Evolutionary conservation across 768 basidiomycete genomes (phyloP), one percentile per base, ranked within the genome.

Genomic region (Leccinum olivaceopallidum): DNA sequence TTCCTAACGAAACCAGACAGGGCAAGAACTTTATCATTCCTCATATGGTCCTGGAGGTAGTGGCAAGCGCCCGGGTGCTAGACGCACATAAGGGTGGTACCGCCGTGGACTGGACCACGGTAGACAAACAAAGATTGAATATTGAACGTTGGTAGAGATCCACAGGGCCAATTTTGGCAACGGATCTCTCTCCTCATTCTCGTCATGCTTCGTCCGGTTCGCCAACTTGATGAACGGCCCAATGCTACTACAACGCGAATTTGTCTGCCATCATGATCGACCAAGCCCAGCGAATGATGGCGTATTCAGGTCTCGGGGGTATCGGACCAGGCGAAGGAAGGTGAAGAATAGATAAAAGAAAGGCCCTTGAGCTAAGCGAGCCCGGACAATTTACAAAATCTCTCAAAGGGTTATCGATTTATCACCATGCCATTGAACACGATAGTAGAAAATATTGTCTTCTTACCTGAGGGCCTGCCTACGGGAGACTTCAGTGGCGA

Each of bases 271-370:
- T 65, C 37, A 37, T 47, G 4, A 61, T 59, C 10, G 67, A 67
- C 67, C 65, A 73, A 55, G 61, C n/a, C 66, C 60, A 67, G 22
- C 60, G 65, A 30, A 69, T 62, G 42, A 58, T 49, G 37, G 49
- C 56, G 18, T 66, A 63, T 44, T 71, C 66, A 4, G 56, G 62
- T 5, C 61, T 68, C 34, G 57, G 5, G 13, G 50, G 5, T 28
- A 71, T 47, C 3, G 64, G 65, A 49, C 56, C 50, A 3, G 67
- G 74, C 9, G 69, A 66, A 52, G 67, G 65, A 10, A 74, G 53
- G 4, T 69, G 67, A 42, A 71, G 72, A n/a, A 74, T 65, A 39
- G 32, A 74, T 65, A 36, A 75, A 39, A 74, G 57, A 14, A 61
- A 34, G n/a, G 69, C 49, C 7, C 0, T 37, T 26, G 65, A 62